Base-by-base conservation (phyloP, 108 stramenopile genomes). In the Bacterosira constricta region DNA sequence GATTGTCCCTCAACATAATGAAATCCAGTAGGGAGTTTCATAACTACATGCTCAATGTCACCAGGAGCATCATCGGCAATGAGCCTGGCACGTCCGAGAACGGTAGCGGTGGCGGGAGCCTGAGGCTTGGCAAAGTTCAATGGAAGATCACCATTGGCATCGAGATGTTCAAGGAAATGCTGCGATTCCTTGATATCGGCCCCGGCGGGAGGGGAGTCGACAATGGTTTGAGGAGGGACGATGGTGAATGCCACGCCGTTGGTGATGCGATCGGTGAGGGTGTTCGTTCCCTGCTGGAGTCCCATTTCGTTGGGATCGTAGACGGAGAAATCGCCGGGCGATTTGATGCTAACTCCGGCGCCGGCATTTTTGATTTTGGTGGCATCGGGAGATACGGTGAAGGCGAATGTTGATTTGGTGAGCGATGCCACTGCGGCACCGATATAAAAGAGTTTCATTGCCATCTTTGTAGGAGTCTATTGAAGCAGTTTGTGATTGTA, bases 1-100 rank as follows among this genome's bases (percentile, higher is more conserved):
- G 86, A 88, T 66, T 95, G 90, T 52, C 90, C 94, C 75, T 95
- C 94, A 31, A 92, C 86, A 66, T 95, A 95, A 52, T 91, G 94
- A 71, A 92, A 83, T 18, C 88, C 88, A 13, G 83, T 79, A 8
- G 90, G 91, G 1, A 93, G 75, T 26, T 69, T 51, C 64, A 95
- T 35, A 10, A 93, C 32, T 36, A 95, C 66, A 60, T 95, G 94
- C 49, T 90, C 84, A 56, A 95, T 93, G 65, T 95, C 94, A 18
- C 94, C 94, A 12, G 91, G 91, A 11, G 94, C 91, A 67, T 88
- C 87, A 15, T 83, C 80, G 2, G 53, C 44, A 52, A 95, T 95
- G 25, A 93, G 56, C 37, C 65, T 75, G 46, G 80, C 60, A 0
- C 92, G 76, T 39, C 88, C 90, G 44, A 93, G 61, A 8, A 95